These are phyloP conservation scores for Boletus rufocinnamomeus DNA, from an alignment of 768 basidiomycete genomes.

Conservation along the genomic window DNA sequence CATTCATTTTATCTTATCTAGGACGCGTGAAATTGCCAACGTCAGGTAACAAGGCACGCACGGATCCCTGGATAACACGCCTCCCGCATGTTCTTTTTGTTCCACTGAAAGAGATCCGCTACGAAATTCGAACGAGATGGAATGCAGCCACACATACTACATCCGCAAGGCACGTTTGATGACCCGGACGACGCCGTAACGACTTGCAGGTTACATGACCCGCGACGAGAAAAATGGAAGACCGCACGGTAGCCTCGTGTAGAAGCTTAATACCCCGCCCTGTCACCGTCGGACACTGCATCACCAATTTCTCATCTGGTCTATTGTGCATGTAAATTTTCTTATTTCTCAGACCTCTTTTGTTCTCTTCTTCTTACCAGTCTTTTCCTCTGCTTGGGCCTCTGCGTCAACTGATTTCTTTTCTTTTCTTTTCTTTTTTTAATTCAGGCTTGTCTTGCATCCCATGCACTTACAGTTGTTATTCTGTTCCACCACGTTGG, in stretches of 20 bases:
- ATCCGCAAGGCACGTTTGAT: slow-evolving; percentile 8
- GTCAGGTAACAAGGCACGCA: slow-evolving; percentile 6
- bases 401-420: not conserved
- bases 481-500: not conserved
- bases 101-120: slow-evolving; percentile 1
- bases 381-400: not conserved
- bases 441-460: not conserved
- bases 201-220: not conserved
- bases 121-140: not conserved
- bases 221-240: slow-evolving; percentile 5
- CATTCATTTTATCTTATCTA: slow-evolving; percentile 14
- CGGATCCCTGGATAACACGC: not conserved
- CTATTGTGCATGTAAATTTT: slow-evolving; percentile 3
- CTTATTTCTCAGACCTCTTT: not conserved
- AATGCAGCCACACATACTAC: slow-evolving; percentile 2
- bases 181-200: not conserved
- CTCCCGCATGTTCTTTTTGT: slow-evolving; percentile 7
- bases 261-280: slow-evolving; percentile 21
- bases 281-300: slow-evolving; percentile 10
- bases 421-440: not conserved
- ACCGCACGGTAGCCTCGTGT: slow-evolving; percentile 22
- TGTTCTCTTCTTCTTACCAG: not conserved
- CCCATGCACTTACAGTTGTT: slow-evolving; percentile 10
- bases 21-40: not conserved
- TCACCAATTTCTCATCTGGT: not conserved